Evolutionary conservation across 2,329 filamentous ascomycete genomes (phyloP).

Genomic region (Colletotrichum sp.): DNA sequence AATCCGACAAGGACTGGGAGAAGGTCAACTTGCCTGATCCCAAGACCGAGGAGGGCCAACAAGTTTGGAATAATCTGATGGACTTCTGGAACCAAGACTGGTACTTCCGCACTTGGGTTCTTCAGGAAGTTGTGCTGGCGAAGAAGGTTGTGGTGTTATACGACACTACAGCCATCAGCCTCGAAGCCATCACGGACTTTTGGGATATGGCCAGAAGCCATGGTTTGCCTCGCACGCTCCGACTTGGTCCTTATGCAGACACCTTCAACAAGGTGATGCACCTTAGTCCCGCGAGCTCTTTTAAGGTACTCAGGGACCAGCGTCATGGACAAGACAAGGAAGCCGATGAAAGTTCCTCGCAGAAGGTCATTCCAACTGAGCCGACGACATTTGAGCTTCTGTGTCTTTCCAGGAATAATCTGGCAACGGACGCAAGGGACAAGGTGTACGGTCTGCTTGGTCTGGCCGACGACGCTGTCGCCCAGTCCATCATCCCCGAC

Average conservation of each 20-base stretch:
- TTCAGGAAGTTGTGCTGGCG: conserved; percentile 5
- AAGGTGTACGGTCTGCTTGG: conserved; percentile 4
- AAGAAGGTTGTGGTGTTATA: background rate
- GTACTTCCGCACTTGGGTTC: conserved; percentile 12
- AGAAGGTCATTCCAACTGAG: background rate
- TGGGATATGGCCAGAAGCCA: background rate
- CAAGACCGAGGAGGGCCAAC: background rate
- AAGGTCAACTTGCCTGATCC: background rate
- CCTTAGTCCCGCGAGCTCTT: background rate
- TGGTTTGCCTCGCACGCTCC: background rate
- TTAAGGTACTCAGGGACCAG: background rate
- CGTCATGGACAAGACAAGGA: background rate
- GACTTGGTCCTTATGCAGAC: background rate
- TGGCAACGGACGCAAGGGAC: background rate
- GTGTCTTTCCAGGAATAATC: background rate
- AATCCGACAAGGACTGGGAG: background rate
- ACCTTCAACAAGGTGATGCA: background rate
- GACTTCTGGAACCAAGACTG: conserved; percentile 5
- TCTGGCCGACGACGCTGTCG: background rate
- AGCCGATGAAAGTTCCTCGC: background rate
- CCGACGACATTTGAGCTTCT: background rate
- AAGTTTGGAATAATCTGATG: background rate
- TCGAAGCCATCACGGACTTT: background rate
- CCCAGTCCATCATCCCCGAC: background rate
- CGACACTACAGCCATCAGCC: background rate